Base-by-base conservation (phyloP, 805 yeast species). In the Saccharomycopsis microspora region DNA sequence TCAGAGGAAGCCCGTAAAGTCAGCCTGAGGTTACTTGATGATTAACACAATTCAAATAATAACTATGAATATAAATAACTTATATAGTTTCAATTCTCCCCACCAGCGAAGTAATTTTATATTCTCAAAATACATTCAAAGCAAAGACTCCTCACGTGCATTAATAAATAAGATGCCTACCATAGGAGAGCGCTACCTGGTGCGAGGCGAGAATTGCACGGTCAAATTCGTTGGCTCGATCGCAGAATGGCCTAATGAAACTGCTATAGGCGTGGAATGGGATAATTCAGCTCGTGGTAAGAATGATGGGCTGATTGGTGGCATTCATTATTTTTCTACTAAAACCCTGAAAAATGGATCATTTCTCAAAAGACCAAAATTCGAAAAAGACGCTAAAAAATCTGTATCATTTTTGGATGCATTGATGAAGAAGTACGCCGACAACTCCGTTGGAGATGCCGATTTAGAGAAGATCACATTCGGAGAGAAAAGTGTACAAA, bases 261-360 rank as follows among this genome's bases (percentile, higher is more conserved):
- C 54, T 1, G 87, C 90, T 0, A 61, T 75, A 9, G 97, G 97
- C 0, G 70, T 89, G 3, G 96, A 89, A 60, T 89, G 96, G 96
- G 97, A 89, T 59, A 67, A 77, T 41, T 63, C 71, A 0, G 47
- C 51, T 0, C 67, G 87, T 35, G 97, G 97, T 1, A 85, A 80
- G 56, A 78, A 88, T 59, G 65, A 74, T 52, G 97, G 97, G 0
- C 49, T 58, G 1, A 51, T 76, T 31, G 66, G 74, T 27, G 85
- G 81, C 0, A 56, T 62, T 0, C 11, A 31, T 29, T 85, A 85
- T 59, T 89, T 89, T 60, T 34, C 54, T 5, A 56, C 66, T 41
- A 34, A 36, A n/a, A 63, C 51, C n/a, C 59, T 54, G 0, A 67
- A 66, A 0, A 65, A 80, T 3, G 94, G 85, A 0, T 76, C 88